Evolutionary conservation across 2,329 filamentous ascomycete species (phyloP), one percentile per base, ranked within the genome.

Genomic region (Proliferodiscus dingleyae): DNA sequence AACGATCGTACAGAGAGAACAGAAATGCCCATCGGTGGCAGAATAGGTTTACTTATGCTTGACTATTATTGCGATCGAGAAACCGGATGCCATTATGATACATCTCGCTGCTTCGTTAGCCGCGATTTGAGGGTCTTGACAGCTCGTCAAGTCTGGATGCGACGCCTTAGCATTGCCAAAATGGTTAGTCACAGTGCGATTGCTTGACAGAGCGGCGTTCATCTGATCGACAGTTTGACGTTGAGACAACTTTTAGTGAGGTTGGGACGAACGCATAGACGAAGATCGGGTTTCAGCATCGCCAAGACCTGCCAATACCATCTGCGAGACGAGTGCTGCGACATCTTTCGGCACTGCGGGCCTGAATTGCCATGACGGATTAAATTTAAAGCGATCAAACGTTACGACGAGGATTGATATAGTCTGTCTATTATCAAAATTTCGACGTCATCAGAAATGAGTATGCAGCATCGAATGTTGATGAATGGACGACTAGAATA

Each of bases 191-290:
- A 3, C 10, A 8, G n/a, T 19, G 5, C 5, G 10, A 11, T 34
- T 11, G 15, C 3, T 18, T 18, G n/a, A 18, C 6, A 34, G 32
- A 34, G 32, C 32, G 6, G 32, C 29, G 5, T 32, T 15, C 29
- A 32, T 32, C 29, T 15, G 13, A 8, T 15, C 11, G n/a, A n/a
- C n/a, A 7, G 6, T 21, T 15, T 16, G 15, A 34, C 16, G 10
- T 16, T 18, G 15, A 16, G 32, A 18, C 32, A 18, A 4, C 18
- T 3, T 11, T 4, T 18, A 10, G 32, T 16, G 15, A 18, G 6
- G 32, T 34, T 34, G 29, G 32, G 32, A 34, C 32, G 32, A 34
- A 34, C 32, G 32, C 32, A 34, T 34, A 34, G 18, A 16, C n/a
- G 15, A 9, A 16, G 16, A 10, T 21, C 5, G 4, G 32, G 32